Evolutionary conservation across 768 basidiomycete genomes (phyloP), one percentile per base, ranked within the genome.

Genomic region (Termitomyces bulborhizus): DNA sequence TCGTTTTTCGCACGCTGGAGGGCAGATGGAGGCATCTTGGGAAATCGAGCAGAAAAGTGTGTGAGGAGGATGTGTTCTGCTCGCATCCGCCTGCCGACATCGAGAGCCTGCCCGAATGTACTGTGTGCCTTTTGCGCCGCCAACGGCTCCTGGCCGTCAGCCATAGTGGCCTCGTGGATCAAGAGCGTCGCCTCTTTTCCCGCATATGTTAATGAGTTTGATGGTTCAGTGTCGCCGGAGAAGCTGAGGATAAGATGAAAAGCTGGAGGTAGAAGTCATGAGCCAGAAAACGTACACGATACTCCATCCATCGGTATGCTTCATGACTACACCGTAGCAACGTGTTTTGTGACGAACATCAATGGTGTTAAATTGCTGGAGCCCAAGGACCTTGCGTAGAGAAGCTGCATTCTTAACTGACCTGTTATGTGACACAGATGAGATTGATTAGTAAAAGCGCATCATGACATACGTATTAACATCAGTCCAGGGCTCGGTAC

Each of bases 111-210:
- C 0, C 90, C 83, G 55, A 93, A 82, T 0, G 96, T 98, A 55
- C 89, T 92, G 67, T 98, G 96, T 4, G 85, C 85, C 72, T 96
- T 98, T 39, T 70, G 69, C 1, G 62, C 63, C 0, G 94, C 94
- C 70, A 90, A 68, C 12, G 85, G 85, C 18, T 73, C 79, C 63
- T 94, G 82, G 53, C 88, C 89, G 62, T 98, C 89, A 1, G 84
- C 89, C 80, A 98, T 86, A 3, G 93, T 93, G 0, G 95, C 91
- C 67, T 98, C 96, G 63, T 98, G 96, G 32, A 98, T 93, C 41
- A 98, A 75, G 1, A 98, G 71, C 0, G 93, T 93, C 0, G 88
- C 86, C 42, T 71, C 64, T 56, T 74, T 63, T 0, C 90, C 95
- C 0, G 82, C 84, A 43, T 74, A 66, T 24, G 86, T 81, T 4